Conservation (phyloP, 1,139 yeast genomes). For the Saccharomyces hybrid region DNA sequence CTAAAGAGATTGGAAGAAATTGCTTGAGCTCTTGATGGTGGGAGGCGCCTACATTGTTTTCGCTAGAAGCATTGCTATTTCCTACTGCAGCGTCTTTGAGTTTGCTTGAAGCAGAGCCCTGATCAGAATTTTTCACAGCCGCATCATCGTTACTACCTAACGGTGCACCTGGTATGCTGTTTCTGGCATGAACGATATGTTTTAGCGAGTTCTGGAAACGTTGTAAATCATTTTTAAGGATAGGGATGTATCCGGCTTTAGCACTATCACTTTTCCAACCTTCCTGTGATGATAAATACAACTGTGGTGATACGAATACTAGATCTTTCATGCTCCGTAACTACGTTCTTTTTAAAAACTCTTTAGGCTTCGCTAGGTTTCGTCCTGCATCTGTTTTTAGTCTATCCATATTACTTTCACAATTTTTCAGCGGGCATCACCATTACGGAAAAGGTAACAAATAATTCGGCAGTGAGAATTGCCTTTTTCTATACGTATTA, state of each 20-base stretch:
- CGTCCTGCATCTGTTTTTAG: background rate
- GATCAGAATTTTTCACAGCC: background rate
- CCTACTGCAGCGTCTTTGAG: background rate
- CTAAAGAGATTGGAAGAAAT: conserved; percentile 22
- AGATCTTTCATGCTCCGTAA: conserved; percentile 9
- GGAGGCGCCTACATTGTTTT: background rate
- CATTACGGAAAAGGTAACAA: background rate
- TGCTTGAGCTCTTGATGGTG: conserved; percentile 17
- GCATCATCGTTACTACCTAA: background rate
- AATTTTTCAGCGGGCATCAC: background rate
- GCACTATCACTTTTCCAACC: conserved; percentile 22
- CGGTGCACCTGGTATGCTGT: background rate
- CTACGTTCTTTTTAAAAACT: background rate
- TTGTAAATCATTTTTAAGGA: conserved; percentile 21
- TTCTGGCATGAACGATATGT: background rate
- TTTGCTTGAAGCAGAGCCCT: background rate
- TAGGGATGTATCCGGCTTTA: conserved; percentile 25
- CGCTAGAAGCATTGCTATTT: background rate
- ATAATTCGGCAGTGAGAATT: background rate
- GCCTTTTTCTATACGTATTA: background rate
- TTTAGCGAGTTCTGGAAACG: conserved; percentile 17
- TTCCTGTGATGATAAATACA: conserved; percentile 14
- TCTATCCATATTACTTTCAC: background rate
- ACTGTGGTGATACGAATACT: conserved; percentile 25
- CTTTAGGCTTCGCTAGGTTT: background rate